Evolutionary conservation across 345 rosid genomes (phyloP).

Genomic region (Iberis pinnata): DNA sequence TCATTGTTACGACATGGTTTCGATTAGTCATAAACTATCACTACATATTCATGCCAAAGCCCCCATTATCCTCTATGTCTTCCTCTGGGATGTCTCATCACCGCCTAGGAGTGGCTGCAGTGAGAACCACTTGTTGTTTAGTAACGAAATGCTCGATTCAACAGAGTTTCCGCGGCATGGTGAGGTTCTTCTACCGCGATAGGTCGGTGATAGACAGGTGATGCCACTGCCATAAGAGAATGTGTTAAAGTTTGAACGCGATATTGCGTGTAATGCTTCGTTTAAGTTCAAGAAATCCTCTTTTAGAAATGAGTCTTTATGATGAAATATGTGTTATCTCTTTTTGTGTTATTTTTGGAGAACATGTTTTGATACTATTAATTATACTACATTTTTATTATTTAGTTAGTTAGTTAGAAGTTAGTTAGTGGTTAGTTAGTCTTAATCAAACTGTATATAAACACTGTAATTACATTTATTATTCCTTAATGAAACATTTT

Average conservation of each 20-base stretch:
- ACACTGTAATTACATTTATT: too few species aligned
- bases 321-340: neutral
- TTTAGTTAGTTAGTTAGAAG: too few species aligned
- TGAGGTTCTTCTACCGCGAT: slow-evolving; percentile 30
- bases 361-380: slow-evolving; percentile 10
- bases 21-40: slow-evolving; percentile 88
- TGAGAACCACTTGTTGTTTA: slow-evolving; percentile 22
- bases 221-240: slow-evolving; percentile 42
- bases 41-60: slow-evolving; percentile 79
- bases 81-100: slow-evolving; percentile 56
- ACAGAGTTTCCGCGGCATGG: slow-evolving; percentile 24
- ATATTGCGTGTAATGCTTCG: slow-evolving; percentile 67
- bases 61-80: slow-evolving; percentile 55
- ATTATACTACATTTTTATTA: too few species aligned
- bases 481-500: too few species aligned
- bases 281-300: slow-evolving; percentile 76
- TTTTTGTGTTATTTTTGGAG: too few species aligned
- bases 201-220: slow-evolving; percentile 54
- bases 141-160: slow-evolving; percentile 24
- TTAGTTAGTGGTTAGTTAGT: too few species aligned
- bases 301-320: slow-evolving; percentile 41
- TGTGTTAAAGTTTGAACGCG: slow-evolving; percentile 38
- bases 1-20: slow-evolving; percentile 72
- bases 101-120: slow-evolving; percentile 25
- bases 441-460: too few species aligned